Evolutionary conservation across 2,329 filamentous ascomycete genomes (phyloP), one percentile per base, ranked within the genome.

Genomic region (Tolypocladium cylindrosporum): DNA sequence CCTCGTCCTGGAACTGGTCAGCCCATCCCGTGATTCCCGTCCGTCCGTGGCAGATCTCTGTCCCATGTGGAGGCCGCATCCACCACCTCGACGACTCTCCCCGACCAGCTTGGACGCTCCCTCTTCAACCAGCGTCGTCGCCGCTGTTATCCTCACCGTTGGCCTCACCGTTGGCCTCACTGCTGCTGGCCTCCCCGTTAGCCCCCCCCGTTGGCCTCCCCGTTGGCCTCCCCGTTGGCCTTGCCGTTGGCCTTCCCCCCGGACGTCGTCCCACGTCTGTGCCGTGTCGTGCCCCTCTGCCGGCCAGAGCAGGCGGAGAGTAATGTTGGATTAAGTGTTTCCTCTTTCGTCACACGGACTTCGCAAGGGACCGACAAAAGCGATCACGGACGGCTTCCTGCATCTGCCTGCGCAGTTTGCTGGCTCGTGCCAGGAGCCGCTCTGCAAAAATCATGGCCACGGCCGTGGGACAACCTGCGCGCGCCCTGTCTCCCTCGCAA

Each of bases 361-460:
- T 63, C 34, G 55, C 59, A 54, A 43, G 40, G 31, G 21, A 40
- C 51, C 21, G 43, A 24, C 16, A 45, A 40, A 8, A 45, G n/a
- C 57, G 4, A 52, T 55, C 55, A 31, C 57, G 34, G 24, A 34
- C 55, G 59, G 56, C 48, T 36, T 16, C 56, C 55, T 42, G 34
- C 60, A 54, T 55, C 55, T 36, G 39, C 31, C 36, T 50, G 52
- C 21, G n/a, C n/a, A 6, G 50, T 9, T 21, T 39, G 43, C 41
- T 55, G 61, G 63, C 68, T 62, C 66, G 72, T 74, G 71, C 67
- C 61, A 72, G 72, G 71, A 69, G 67, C 56, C 68, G 67, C 57
- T 65, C 70, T 61, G 69, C 69, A 52, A 62, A 71, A 65, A 71
- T 69, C 66, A 74, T 75, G 73, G 69, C 73, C 61, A 67, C 72